Evolutionary conservation across 2,329 filamentous ascomycete species (phyloP).

Genomic region (Cyphellophora attinorum): DNA sequence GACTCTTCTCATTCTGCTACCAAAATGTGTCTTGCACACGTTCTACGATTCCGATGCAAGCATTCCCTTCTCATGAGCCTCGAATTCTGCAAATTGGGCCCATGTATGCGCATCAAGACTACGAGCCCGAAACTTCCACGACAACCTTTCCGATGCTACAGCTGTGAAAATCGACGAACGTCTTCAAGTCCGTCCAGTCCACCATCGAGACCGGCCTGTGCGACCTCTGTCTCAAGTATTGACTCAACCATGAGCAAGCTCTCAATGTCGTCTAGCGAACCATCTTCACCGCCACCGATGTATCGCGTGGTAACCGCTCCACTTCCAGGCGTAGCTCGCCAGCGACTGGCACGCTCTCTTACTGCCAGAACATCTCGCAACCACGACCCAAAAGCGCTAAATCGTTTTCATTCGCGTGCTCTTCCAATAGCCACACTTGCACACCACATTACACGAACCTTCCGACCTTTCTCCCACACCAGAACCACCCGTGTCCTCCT

Average conservation of each 20-base stretch:
- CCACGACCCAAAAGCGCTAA: slow-evolving; percentile 8
- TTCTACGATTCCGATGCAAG: slow-evolving; percentile 18
- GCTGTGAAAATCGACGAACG: slow-evolving; percentile 13
- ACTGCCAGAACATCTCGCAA: slow-evolving; percentile 1
- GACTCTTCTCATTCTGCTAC: neutral
- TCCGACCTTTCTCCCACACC: slow-evolving; percentile 17
- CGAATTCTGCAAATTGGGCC: slow-evolving; percentile 13
- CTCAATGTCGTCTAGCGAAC: slow-evolving; percentile 7
- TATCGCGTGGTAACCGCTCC: slow-evolving; percentile 8
- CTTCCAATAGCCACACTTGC: slow-evolving; percentile 11
- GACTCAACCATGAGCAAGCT: slow-evolving; percentile 2
- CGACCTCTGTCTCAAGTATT: too few species aligned
- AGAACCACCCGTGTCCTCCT: slow-evolving; percentile 18
- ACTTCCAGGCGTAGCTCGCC: slow-evolving; percentile 13
- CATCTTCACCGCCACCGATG: slow-evolving; percentile 7
- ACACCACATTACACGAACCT: slow-evolving; percentile 16
- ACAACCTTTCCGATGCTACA: slow-evolving; percentile 19
- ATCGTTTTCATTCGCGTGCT: slow-evolving; percentile 17
- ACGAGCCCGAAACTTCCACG: slow-evolving; percentile 14
- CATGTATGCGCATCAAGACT: slow-evolving; percentile 16
- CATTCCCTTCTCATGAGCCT: slow-evolving; percentile 18
- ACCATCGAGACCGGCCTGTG: neutral
- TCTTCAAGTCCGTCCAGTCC: slow-evolving; percentile 5
- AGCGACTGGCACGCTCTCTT: slow-evolving; percentile 6
- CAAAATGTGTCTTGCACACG: slow-evolving; percentile 19